phyloP scores from a whole-genome alignment of 179 eudicot genomes.

The Vitellaria paradoxa region DNA sequence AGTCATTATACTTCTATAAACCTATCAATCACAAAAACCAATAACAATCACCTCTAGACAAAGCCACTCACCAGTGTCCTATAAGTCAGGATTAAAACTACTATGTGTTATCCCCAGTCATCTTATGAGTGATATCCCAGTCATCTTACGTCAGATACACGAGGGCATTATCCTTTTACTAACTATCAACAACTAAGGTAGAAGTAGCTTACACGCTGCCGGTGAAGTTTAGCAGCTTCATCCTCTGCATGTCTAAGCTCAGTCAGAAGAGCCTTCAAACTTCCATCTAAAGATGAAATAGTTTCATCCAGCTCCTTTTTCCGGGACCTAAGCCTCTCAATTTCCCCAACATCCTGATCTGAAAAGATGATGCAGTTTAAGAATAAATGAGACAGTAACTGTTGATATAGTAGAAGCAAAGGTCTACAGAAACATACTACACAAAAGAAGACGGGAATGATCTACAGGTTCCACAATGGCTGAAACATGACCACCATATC shows the following conservation, averaged over 20 bases:
- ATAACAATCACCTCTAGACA: neutral
- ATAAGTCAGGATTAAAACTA: neutral
- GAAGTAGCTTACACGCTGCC: conserved; percentile 63
- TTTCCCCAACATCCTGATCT: conserved; percentile 76
- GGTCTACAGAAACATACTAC: conserved; percentile 43
- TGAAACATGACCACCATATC: conserved; percentile 89
- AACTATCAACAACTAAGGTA: conserved; percentile 1
- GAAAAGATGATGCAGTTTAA: conserved; percentile 17
- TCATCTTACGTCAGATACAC: neutral
- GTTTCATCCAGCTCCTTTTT: conserved; percentile 49
- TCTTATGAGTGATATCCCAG: neutral
- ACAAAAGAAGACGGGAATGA: conserved; percentile 57
- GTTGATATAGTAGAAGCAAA: conserved; percentile 3
- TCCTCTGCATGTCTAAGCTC: conserved; percentile 58
- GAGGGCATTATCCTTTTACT: neutral
- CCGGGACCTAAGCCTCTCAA: conserved; percentile 49
- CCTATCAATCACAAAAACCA: neutral
- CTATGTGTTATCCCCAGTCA: neutral
- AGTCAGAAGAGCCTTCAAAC: conserved; percentile 46
- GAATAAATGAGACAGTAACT: neutral
- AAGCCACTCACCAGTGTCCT: neutral
- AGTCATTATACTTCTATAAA: neutral
- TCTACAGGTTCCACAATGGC: conserved; percentile 70
- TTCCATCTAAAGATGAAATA: conserved; percentile 41
- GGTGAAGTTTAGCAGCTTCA: conserved; percentile 69